These are phyloP conservation scores for Sanguinoderma infundibulare DNA, from an alignment of 1,284 basidiomycete species.

Conservation along the genomic window DNA sequence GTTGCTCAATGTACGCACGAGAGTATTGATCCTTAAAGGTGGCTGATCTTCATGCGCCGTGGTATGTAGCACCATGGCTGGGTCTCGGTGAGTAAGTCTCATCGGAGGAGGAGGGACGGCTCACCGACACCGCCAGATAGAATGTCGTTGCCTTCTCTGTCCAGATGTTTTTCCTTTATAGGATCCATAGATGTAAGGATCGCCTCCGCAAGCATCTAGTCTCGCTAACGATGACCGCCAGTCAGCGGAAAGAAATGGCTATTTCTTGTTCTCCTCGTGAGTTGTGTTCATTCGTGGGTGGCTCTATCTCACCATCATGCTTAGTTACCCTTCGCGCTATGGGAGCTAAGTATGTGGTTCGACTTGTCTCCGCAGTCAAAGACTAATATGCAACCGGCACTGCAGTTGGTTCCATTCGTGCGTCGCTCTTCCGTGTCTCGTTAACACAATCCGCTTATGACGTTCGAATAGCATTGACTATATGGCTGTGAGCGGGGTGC, in stretches of 20 bases:
- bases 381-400: not conserved
- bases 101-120: not conserved
- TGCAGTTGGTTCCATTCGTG: not conserved
- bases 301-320: not conserved
- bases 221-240: not conserved
- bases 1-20: not conserved
- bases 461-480: not conserved
- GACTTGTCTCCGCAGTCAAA: not conserved
- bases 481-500: not conserved
- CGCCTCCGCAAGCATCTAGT: not conserved
- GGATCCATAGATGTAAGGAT: not conserved
- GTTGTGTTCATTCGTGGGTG: not conserved
- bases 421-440: not conserved
- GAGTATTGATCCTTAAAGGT: not conserved
- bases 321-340: not conserved
- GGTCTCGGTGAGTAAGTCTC: not conserved
- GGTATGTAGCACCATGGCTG: not conserved
- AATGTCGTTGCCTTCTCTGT: not conserved
- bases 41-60: not conserved
- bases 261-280: not conserved
- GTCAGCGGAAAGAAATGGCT: not conserved
- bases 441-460: not conserved
- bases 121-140: not conserved
- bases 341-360: not conserved
- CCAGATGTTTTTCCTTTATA: conserved; percentile 1